Percentiles rank a stretch among this genome's conserved stretches.
These are phyloP conservation scores for Furcasterigmium furcatum DNA, from an alignment of 2,329 filamentous ascomycete species.

Conservation along the genomic window DNA sequence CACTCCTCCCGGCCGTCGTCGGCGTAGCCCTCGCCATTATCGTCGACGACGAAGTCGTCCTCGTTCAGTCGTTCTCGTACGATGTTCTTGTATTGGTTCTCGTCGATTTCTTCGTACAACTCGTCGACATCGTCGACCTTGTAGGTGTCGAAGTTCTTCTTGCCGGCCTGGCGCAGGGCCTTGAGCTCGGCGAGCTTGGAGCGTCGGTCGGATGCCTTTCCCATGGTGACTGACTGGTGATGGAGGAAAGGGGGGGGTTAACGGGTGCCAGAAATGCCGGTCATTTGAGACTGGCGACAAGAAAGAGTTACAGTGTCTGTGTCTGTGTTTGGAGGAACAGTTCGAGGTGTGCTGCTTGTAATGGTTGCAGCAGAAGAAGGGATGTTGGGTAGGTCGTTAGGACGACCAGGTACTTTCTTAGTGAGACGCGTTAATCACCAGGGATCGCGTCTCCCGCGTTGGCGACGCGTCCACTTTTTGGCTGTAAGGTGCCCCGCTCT, in stretches of 20 bases:
- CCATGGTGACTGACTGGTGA: constrained; percentile 34
- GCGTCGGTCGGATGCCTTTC: constrained; percentile 35
- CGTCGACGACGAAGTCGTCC: constrained; percentile 98
- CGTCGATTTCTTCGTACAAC: constrained; percentile 94
- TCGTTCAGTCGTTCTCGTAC: constrained; percentile 84
- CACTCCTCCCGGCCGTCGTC: constrained; percentile 96
- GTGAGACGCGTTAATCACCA: constrained; percentile 1
- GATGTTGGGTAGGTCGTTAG: neutral
- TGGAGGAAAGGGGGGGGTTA: no score
- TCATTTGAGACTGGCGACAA: no score
- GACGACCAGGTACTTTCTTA: neutral
- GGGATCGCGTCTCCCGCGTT: neutral
- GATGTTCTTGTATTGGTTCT: constrained; percentile 95
- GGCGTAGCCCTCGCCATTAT: constrained; percentile 95
- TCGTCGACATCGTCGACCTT: constrained; percentile 79
- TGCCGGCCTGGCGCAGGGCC: constrained; percentile 82
- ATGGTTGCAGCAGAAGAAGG: neutral
- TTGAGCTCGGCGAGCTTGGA: constrained; percentile 72
- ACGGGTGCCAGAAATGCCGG: no score
- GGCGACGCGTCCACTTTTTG: neutral
- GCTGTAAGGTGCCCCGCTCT: neutral
- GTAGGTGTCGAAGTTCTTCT: constrained; percentile 86
- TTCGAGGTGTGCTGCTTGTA: neutral
- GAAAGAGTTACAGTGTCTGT: no score
- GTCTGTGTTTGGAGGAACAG: neutral